phyloP scores from a whole-genome alignment of 108 stramenopile species.

The Cyclotella choctawhatcheeana region DNA sequence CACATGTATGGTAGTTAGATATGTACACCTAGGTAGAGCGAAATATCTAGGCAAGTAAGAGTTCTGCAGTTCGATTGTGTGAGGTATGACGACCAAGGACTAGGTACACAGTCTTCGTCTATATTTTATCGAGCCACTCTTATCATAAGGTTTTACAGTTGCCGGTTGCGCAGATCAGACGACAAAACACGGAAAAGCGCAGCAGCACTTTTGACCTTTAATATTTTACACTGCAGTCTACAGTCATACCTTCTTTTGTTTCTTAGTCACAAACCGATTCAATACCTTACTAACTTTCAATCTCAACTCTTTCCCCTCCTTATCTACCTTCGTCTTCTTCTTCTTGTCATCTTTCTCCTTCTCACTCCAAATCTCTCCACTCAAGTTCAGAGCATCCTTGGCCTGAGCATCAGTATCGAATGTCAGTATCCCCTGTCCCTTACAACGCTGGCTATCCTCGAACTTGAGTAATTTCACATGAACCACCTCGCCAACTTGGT shows the following conservation, averaged over 20 bases:
- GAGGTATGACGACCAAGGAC: no score
- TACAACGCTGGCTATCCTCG: constrained; percentile 83
- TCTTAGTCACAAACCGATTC: constrained; percentile 68
- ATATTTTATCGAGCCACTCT: no score
- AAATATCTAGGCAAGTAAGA: no score
- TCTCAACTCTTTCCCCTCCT: constrained; percentile 62
- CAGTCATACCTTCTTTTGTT: constrained; percentile 20
- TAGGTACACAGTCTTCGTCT: no score
- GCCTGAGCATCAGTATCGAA: constrained; percentile 78
- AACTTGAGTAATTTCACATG: constrained; percentile 78
- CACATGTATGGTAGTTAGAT: no score
- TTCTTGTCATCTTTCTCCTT: constrained; percentile 33
- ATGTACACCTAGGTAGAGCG: no score
- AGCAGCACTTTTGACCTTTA: no score
- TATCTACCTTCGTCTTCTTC: constrained; percentile 36
- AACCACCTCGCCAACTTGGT: constrained; percentile 50
- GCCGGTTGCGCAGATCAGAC: no score
- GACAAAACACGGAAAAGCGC: no score
- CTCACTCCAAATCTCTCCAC: constrained; percentile 54
- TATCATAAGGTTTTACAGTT: no score
- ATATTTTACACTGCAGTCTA: no score
- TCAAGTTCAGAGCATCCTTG: constrained; percentile 63
- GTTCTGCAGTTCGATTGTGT: no score
- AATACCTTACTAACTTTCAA: constrained; percentile 74
- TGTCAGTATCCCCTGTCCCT: constrained; percentile 78